Conservation (phyloP, 31 red algal species). For the Odonthalia washingtoniensis region DNA sequence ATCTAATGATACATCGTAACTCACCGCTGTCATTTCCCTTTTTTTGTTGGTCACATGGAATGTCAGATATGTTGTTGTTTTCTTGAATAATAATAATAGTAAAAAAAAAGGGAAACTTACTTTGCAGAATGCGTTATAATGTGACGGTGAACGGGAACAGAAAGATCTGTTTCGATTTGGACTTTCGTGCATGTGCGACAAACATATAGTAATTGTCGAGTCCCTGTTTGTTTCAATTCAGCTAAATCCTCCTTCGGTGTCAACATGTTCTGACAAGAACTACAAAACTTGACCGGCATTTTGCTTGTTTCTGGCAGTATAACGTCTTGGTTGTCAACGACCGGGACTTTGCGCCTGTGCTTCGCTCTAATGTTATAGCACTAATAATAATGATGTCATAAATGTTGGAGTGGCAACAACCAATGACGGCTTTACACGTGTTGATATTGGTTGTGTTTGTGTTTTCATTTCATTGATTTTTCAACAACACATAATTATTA, state of each 20-base stretch:
- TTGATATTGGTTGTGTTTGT: no score
- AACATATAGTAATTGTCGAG: constrained; percentile 75
- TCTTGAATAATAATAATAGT: background rate
- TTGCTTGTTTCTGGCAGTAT: no score
- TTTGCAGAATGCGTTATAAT: constrained; percentile 82
- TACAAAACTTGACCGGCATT: constrained; percentile 91
- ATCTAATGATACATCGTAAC: constrained; percentile 82
- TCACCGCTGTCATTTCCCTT: constrained; percentile 81
- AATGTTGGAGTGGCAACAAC: no score
- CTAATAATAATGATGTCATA: no score
- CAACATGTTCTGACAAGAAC: constrained; percentile 88
- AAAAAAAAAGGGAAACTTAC: constrained; percentile 49
- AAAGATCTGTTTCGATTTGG: constrained; percentile 51
- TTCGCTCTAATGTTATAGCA: no score
- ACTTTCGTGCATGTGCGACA: constrained; percentile 78
- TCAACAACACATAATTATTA: no score
- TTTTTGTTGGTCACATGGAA: no score
- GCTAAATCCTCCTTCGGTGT: constrained; percentile 78
- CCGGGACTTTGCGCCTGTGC: no score
- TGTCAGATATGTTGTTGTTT: no score
- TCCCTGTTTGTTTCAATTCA: constrained; percentile 49
- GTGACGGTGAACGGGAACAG: constrained; percentile 81
- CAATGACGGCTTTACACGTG: no score
- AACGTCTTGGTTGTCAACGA: no score
- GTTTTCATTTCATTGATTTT: no score